Evolutionary conservation across 805 yeast genomes (phyloP).

Genomic region (Lipomyces anomalus): DNA sequence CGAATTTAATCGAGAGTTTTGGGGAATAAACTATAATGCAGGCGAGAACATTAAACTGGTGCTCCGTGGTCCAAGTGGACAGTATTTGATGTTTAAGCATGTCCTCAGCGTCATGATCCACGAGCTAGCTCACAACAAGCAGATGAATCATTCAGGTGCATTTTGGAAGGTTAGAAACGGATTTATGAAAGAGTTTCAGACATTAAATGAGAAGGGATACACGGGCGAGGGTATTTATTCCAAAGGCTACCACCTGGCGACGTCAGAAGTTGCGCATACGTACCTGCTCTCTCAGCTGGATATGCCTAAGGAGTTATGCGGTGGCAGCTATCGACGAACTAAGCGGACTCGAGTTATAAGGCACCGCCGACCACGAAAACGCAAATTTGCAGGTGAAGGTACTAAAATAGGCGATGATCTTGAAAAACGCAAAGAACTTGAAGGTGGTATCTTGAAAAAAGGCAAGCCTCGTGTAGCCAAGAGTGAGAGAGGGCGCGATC

Average conservation of each 20-base stretch:
- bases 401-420: slow-evolving; percentile 16
- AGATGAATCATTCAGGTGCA: slow-evolving; percentile 21
- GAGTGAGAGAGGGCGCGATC: slow-evolving; percentile 19
- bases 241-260: slow-evolving; percentile 16
- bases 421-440: slow-evolving; percentile 11
- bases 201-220: slow-evolving; percentile 19
- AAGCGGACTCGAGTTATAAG: slow-evolving; percentile 9
- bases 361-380: slow-evolving; percentile 10
- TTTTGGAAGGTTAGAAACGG: slow-evolving; percentile 21
- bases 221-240: slow-evolving; percentile 25
- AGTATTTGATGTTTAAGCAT: slow-evolving; percentile 16
- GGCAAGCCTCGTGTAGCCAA: slow-evolving; percentile 20
- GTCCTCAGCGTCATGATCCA: slow-evolving; percentile 25
- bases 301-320: slow-evolving; percentile 22
- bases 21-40: slow-evolving; percentile 26
- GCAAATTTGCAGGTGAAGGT: slow-evolving; percentile 21
- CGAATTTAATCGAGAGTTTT: slow-evolving; percentile 16
- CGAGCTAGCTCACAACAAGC: slow-evolving; percentile 24
- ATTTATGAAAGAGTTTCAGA: slow-evolving; percentile 18
- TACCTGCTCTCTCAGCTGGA: slow-evolving; percentile 11
- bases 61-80: slow-evolving; percentile 19
- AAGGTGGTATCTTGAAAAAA: slow-evolving; percentile 19
- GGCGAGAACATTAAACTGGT: slow-evolving; percentile 23
- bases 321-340: slow-evolving; percentile 18
- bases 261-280: slow-evolving; percentile 12